phyloP scores from a whole-genome alignment of 371 early-diverging fungal species.

The Globomyces sp. region DNA sequence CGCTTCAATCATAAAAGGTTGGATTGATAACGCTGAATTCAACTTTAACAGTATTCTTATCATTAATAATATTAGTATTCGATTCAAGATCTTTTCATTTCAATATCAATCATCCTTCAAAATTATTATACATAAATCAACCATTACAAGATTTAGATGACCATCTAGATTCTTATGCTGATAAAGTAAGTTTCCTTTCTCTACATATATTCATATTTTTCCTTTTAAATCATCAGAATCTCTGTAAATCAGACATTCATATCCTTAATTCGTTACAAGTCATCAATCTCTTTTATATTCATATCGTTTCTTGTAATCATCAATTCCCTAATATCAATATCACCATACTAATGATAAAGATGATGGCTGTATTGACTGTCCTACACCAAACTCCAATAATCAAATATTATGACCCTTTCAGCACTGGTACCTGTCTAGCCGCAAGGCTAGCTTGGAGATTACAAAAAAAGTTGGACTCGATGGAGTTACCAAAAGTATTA shows the following conservation, averaged over 20 bases:
- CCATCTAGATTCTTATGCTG: slow-evolving; percentile 57
- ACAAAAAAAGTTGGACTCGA: slow-evolving; percentile 51
- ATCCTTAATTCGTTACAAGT: too few relatives aligned
- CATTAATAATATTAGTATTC: slow-evolving; percentile 52
- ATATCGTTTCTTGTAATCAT: too few relatives aligned
- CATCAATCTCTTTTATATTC: too few relatives aligned
- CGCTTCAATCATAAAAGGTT: too few relatives aligned
- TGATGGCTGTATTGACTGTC: slow-evolving; percentile 34
- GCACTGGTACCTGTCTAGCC: slow-evolving; percentile 52
- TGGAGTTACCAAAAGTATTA: slow-evolving; percentile 42
- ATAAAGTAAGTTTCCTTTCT: slow-evolving; percentile 46
- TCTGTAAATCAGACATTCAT: too few relatives aligned
- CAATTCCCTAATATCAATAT: too few relatives aligned
- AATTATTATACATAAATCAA: slow-evolving; percentile 49
- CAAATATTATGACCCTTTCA: slow-evolving; percentile 72
- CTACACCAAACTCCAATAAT: slow-evolving; percentile 83
- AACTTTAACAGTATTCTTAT: background rate
- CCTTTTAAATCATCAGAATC: too few relatives aligned
- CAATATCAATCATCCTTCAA: slow-evolving; percentile 62
- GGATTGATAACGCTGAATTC: slow-evolving; percentile 29
- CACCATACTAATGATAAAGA: background rate
- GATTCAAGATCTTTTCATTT: slow-evolving; percentile 77
- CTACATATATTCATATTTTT: background rate
- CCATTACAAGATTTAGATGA: slow-evolving; percentile 44
- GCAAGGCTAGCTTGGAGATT: slow-evolving; percentile 55